Conservation (phyloP, 257 asterid genomes). For the Scutellaria galericulata region DNA sequence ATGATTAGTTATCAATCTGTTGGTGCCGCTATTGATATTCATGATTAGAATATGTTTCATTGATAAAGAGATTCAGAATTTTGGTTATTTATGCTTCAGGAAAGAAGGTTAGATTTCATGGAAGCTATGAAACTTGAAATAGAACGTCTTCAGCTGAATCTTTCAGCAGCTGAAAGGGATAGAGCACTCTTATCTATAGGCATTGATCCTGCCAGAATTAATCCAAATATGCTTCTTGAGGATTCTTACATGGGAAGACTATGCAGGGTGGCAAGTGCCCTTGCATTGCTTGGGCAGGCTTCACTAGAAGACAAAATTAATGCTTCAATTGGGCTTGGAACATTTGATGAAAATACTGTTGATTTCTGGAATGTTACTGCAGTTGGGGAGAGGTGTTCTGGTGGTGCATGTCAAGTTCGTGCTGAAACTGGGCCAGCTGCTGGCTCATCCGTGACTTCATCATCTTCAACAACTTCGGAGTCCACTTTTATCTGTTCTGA, state of each 20-base stretch:
- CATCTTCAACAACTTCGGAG: constrained; percentile 51
- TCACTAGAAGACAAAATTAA: constrained; percentile 82
- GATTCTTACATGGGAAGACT: constrained; percentile 77
- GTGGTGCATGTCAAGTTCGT: constrained; percentile 78
- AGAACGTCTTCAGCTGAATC: constrained; percentile 78
- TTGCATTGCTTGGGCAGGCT: constrained; percentile 85
- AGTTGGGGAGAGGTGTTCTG: constrained; percentile 72
- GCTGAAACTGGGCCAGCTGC: constrained; percentile 62
- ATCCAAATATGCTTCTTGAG: constrained; percentile 76
- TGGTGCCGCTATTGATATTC: constrained; percentile 4
- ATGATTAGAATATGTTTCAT: constrained; percentile 21
- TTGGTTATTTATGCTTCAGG: constrained; percentile 49
- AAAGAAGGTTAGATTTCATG: constrained; percentile 63
- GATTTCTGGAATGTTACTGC: constrained; percentile 90
- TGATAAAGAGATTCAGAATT: constrained; percentile 19
- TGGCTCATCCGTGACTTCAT: constrained; percentile 41
- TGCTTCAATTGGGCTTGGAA: constrained; percentile 84
- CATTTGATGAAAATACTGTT: constrained; percentile 54
- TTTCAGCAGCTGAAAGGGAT: constrained; percentile 97
- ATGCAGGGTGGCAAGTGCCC: constrained; percentile 63
- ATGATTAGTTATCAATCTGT: constrained; percentile 20
- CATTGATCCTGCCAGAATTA: constrained; percentile 93
- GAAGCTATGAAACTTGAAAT: constrained; percentile 95
- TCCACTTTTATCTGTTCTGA: constrained; percentile 64
- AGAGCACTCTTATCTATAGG: constrained; percentile 87